Base-by-base conservation (phyloP, 495 filamentous ascomycete species). In the Opeltia flavorubescens region DNA sequence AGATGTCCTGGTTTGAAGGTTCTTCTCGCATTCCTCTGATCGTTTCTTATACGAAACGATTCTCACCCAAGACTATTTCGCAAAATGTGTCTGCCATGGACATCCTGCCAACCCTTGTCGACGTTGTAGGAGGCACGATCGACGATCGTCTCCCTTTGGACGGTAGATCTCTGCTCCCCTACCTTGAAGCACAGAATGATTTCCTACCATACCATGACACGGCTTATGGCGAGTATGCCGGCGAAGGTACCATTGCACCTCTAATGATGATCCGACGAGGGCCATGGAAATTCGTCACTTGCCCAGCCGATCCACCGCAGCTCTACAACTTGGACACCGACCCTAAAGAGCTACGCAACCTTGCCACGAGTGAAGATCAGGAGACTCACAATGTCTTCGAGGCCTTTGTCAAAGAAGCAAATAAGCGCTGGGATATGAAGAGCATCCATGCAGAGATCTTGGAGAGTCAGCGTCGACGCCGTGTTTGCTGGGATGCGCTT, bases 251-350 rank as follows among this genome's bases (percentile, higher is more conserved):
- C 2, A 71, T 89, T 48, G 76, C 81, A 4, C 86, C 86, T 0
- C 68, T 89, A n/a, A 81, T 91, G 65, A 94, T 94, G 86, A 93
- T 94, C 57, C 75, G 77, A 26, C 78, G 83, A 36, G 86, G 84
- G 9, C 65, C 66, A 36, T 91, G 80, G 80, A 94, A 94, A 65
- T 89, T 83, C 50, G 71, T 85, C 50, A 83, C 78, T 50, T 93
- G 84, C 47, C 75, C 83, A 5, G 78, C 81, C 13, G 87, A 94
- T 59, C 79, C 81, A 3, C 74, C 81, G 8, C 81, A 86, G 69
- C 74, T 94, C 13, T 94, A 72, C 66, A 76, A 94, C 58, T 65
- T 93, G 9, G 67, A 66, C 30, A 57, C 60, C 15, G 87, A 94
- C 56, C 86, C 86, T 1, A 61, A 79, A 4, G 87, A 94, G 61